Evolutionary conservation across 2,329 filamentous ascomycete genomes (phyloP).

Genomic region (Cercospora sp.): DNA sequence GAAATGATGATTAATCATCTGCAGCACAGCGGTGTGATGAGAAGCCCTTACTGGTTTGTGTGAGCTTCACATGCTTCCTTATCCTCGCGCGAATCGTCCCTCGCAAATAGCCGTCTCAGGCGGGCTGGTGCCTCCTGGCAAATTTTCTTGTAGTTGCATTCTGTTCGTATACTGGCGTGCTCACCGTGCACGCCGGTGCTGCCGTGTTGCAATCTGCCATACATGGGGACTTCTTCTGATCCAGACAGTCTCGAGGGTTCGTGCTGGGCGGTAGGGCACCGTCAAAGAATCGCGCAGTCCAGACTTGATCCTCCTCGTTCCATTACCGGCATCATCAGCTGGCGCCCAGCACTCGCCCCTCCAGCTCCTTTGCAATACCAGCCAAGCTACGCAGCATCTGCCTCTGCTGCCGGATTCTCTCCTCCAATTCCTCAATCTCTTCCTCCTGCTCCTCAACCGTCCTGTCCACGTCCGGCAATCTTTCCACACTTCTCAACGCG

Average conservation of each 20-base stretch:
- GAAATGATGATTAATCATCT: not conserved
- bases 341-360: constrained; percentile 12
- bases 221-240: not conserved
- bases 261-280: not conserved
- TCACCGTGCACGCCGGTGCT: not conserved
- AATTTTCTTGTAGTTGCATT: not conserved
- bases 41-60: not conserved
- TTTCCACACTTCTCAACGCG: constrained; percentile 65
- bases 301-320: not conserved
- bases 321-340: not conserved
- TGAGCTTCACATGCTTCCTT: not conserved
- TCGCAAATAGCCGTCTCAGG: not conserved
- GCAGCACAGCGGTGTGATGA: not conserved
- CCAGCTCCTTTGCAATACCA: constrained; percentile 30
- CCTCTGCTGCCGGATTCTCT: constrained; percentile 62
- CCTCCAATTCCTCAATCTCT: constrained; percentile 68
- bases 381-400: constrained; percentile 58
- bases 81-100: not conserved
- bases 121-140: not conserved
- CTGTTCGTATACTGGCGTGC: not conserved
- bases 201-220: not conserved
- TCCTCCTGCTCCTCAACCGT: constrained; percentile 67
- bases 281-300: not conserved
- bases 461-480: constrained; percentile 69
- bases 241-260: not conserved